phyloP scores from a whole-genome alignment of 345 rosid genomes.

The Psidium friedrichsthalianum region DNA sequence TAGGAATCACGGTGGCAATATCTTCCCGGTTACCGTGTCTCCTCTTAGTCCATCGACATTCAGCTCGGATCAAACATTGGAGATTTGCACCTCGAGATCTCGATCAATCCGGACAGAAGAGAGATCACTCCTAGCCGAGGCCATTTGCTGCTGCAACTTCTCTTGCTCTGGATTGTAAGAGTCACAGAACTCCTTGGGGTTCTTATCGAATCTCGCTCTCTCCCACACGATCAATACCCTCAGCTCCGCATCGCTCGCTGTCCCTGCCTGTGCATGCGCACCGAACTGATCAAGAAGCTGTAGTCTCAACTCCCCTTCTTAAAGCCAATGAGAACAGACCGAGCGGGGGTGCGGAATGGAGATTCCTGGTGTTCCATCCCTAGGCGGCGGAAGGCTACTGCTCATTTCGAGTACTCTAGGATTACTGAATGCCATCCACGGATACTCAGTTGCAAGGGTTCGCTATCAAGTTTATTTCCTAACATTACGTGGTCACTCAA shows the following conservation, averaged over 20 bases:
- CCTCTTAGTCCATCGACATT: conserved; percentile 87
- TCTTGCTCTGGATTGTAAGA: conserved; percentile 67
- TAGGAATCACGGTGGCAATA: conserved; percentile 85
- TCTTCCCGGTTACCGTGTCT: conserved; percentile 60
- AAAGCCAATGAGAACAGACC: conserved; percentile 74
- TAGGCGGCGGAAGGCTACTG: conserved; percentile 57
- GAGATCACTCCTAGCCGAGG: conserved; percentile 49
- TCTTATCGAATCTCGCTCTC: conserved; percentile 64
- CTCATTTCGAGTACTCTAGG: background rate
- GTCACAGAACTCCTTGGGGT: conserved; percentile 70
- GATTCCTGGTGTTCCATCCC: conserved; percentile 80
- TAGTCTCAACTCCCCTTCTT: conserved; percentile 81
- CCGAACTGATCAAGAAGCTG: conserved; percentile 83
- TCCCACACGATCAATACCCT: conserved; percentile 84
- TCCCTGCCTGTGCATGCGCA: conserved; percentile 83
- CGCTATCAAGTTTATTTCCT: no score
- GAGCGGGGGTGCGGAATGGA: conserved; percentile 84
- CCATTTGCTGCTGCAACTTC: conserved; percentile 68
- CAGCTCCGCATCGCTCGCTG: conserved; percentile 78
- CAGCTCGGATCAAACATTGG: conserved; percentile 74
- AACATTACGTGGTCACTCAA: no score
- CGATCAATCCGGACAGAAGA: conserved; percentile 68
- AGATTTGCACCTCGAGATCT: conserved; percentile 77
- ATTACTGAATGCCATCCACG: background rate
- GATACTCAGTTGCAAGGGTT: no score